Conservation (phyloP, 345 rosid genomes). For the Acer campestre region DNA sequence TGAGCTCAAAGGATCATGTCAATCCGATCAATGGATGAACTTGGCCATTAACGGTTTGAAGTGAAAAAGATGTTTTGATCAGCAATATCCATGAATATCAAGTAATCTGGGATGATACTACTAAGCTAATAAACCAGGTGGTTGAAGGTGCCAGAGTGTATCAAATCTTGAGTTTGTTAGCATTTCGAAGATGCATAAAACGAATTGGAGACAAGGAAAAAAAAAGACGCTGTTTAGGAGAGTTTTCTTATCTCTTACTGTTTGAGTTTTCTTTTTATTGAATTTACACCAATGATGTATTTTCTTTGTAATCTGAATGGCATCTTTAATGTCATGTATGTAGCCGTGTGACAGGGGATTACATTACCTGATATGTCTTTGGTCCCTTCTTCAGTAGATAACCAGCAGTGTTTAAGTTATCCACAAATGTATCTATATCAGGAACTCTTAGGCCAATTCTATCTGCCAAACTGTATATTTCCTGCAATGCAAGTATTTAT, state of each 20-base stretch:
- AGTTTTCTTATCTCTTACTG: neutral
- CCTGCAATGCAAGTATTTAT: conserved; percentile 46
- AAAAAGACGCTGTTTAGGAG: neutral
- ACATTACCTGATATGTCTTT: conserved; percentile 81
- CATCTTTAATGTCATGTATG: neutral
- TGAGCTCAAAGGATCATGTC: neutral
- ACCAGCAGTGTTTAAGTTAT: conserved; percentile 88
- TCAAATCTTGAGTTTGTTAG: neutral
- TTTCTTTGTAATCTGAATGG: neutral
- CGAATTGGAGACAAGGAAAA: neutral
- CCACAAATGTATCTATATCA: conserved; percentile 78
- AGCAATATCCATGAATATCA: neutral
- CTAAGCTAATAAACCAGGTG: neutral
- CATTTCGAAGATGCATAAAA: neutral
- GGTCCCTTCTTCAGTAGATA: conserved; percentile 92
- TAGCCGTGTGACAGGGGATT: neutral
- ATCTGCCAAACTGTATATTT: conserved; percentile 92
- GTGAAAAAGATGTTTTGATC: neutral
- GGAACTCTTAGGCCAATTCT: conserved; percentile 88
- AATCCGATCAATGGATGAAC: neutral
- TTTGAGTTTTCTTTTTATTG: neutral
- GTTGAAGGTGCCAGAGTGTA: neutral
- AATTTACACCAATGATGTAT: neutral
- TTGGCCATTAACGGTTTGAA: neutral
- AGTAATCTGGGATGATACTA: neutral